phyloP scores from a whole-genome alignment of 2,329 filamentous ascomycete genomes.

The Xylaria sp. region DNA sequence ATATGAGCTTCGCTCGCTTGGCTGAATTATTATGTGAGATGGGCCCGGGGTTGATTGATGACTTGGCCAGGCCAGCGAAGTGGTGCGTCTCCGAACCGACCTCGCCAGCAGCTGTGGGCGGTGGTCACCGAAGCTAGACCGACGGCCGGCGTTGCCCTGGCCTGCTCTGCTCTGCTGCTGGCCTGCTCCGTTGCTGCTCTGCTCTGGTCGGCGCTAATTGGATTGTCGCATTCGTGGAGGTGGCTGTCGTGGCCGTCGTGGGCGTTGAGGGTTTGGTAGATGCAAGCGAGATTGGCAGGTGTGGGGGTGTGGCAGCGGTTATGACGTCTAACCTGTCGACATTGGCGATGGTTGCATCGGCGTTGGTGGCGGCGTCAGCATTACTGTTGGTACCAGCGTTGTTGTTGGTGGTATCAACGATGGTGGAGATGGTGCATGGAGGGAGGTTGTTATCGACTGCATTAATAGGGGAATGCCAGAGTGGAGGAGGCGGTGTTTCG shows the following conservation, averaged over 20 bases:
- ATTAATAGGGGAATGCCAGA: slow-evolving; percentile 21
- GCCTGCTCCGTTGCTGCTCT: neutral
- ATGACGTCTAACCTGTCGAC: slow-evolving; percentile 15
- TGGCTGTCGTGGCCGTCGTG: slow-evolving; percentile 28
- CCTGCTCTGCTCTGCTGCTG: too few species aligned
- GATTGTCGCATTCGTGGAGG: slow-evolving; percentile 24
- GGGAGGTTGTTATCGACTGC: slow-evolving; percentile 21
- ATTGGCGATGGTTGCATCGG: slow-evolving; percentile 13
- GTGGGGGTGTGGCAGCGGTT: slow-evolving; percentile 8
- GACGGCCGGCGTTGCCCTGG: too few species aligned
- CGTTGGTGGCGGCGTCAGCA: slow-evolving; percentile 16
- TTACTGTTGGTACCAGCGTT: slow-evolving; percentile 6
- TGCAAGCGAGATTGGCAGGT: slow-evolving; percentile 5
- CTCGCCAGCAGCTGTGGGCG: slow-evolving; percentile 41
- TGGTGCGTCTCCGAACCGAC: slow-evolving; percentile 40
- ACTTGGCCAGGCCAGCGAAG: slow-evolving; percentile 41
- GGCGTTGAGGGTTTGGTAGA: slow-evolving; percentile 31
- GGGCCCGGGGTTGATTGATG: slow-evolving; percentile 12
- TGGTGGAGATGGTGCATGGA: slow-evolving; percentile 1
- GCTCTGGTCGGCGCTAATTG: slow-evolving; percentile 24
- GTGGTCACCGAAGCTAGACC: slow-evolving; percentile 28
- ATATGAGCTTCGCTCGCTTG: slow-evolving; percentile 38
- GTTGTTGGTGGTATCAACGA: slow-evolving; percentile 4
- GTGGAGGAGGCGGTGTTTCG: slow-evolving; percentile 26
- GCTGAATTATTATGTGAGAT: slow-evolving; percentile 39